phyloP scores from a whole-genome alignment of 352 stramenopile species.

The Globisporangium paddicum region DNA sequence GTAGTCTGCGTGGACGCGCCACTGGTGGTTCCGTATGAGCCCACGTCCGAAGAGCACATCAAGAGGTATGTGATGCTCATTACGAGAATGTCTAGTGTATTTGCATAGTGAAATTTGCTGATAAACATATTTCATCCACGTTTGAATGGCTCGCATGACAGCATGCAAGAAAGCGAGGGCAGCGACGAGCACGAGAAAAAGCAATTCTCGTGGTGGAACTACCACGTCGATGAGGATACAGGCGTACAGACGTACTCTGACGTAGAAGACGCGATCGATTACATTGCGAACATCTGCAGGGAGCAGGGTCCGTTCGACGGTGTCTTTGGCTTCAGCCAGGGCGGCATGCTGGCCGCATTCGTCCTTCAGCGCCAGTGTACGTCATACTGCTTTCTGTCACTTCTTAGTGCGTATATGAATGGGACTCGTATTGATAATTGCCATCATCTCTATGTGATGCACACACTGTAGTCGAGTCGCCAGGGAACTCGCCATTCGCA shows the following conservation, averaged over 20 bases:
- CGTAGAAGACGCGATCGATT: conserved; percentile 66
- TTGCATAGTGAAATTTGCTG: too few relatives aligned
- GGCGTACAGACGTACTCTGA: conserved; percentile 35
- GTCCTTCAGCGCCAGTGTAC: conserved; percentile 70
- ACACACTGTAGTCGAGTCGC: conserved; percentile 23
- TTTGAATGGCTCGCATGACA: not conserved
- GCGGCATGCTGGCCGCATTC: conserved; percentile 58
- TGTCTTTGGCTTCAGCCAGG: conserved; percentile 84
- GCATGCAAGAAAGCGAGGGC: conserved; percentile 2
- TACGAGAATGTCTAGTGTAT: not conserved
- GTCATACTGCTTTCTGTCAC: too few relatives aligned
- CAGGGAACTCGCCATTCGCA: conserved; percentile 39
- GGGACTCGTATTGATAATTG: not conserved
- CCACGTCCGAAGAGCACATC: conserved; percentile 25
- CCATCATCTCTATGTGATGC: not conserved
- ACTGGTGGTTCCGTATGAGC: conserved; percentile 42
- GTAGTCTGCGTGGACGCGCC: conserved; percentile 78
- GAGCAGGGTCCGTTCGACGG: conserved; percentile 82
- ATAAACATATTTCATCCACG: too few relatives aligned
- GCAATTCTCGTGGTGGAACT: conserved; percentile 78
- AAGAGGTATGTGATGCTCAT: conserved; percentile 23
- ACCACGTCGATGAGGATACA: conserved; percentile 37
- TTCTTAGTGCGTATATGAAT: not conserved
- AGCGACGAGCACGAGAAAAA: conserved; percentile 9
- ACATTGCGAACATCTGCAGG: conserved; percentile 49